A percentile compares a stretch with the other conserved stretches of the same genome.
These are phyloP conservation scores for Amesomyces nigricolor DNA, from an alignment of 2,329 filamentous ascomycete genomes.

Conservation along the genomic window DNA sequence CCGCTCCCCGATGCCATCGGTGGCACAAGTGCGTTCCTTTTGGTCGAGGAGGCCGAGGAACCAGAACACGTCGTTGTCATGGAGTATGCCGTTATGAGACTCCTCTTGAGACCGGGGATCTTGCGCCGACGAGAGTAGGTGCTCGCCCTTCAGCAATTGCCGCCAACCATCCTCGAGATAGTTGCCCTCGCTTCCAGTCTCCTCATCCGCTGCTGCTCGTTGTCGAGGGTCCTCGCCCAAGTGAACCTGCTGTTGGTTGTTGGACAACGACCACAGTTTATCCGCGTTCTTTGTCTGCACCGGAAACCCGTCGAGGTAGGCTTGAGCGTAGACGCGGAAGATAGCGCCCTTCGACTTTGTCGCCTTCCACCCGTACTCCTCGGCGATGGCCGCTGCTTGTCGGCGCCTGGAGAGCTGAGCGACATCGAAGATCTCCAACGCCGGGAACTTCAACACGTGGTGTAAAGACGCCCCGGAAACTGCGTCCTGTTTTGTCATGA, in stretches of 20 bases:
- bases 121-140: not conserved
- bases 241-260: not conserved
- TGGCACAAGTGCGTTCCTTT: not conserved
- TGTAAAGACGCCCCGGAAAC: conserved; percentile 36
- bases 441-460: conserved; percentile 39
- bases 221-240: not conserved
- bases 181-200: not conserved
- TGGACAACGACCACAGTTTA: not conserved
- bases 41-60: conserved; percentile 13
- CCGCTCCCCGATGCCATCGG: not conserved
- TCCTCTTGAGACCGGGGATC: not conserved
- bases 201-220: not conserved
- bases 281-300: not conserved
- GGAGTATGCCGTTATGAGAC: not conserved
- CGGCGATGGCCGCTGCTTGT: not conserved
- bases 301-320: not conserved
- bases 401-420: not conserved
- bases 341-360: not conserved
- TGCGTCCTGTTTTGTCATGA: conserved; percentile 28
- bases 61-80: conserved; percentile 12
- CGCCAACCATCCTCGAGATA: conserved; percentile 4
- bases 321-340: conserved; percentile 7
- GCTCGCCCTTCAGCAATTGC: not conserved
- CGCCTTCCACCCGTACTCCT: not conserved
- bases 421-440: conserved; percentile 38